These are phyloP conservation scores for Boletellus ananiceps DNA, from an alignment of 768 basidiomycete genomes.

Conservation along the genomic window DNA sequence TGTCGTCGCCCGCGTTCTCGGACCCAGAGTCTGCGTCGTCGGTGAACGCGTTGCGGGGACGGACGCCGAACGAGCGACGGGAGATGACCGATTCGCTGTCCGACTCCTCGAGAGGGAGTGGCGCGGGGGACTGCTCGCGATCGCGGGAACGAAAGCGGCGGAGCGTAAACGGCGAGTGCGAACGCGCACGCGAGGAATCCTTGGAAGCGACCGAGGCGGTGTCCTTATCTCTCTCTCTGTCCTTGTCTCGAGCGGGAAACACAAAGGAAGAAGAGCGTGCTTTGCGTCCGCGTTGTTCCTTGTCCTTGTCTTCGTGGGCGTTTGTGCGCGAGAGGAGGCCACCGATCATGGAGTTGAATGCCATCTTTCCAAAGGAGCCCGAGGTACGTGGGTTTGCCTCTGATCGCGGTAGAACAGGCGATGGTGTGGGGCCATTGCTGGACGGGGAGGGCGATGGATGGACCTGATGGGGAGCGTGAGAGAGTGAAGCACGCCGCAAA, in stretches of 20 bases:
- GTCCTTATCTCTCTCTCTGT: constrained; percentile 31
- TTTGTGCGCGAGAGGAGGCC: constrained; percentile 56
- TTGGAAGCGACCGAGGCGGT: constrained; percentile 42
- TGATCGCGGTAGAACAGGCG: constrained; percentile 22
- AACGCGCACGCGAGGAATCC: constrained; percentile 58
- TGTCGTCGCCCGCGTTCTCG: constrained; percentile 46
- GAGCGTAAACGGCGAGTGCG: constrained; percentile 76
- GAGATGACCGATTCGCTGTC: constrained; percentile 40
- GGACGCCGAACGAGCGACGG: constrained; percentile 38
- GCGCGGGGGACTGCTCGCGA: constrained; percentile 50
- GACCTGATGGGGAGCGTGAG: constrained; percentile 19
- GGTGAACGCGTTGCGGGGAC: constrained; percentile 59
- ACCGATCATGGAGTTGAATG: constrained; percentile 68
- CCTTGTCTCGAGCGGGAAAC: constrained; percentile 33
- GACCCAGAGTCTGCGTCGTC: constrained; percentile 62
- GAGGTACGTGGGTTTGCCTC: constrained; percentile 34
- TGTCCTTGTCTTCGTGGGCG: constrained; percentile 40
- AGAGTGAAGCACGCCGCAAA: constrained; percentile 12
- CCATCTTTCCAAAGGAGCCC: constrained; percentile 57
- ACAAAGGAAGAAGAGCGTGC: constrained; percentile 49
- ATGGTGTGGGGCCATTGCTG: constrained; percentile 9
- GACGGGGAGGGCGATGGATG: constrained; percentile 4
- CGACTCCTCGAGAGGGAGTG: constrained; percentile 53
- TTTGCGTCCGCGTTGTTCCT: constrained; percentile 48
- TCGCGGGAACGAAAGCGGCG: constrained; percentile 59